Evolutionary conservation across 495 filamentous ascomycete species (phyloP).

Genomic region (Aspergillus haitiensis): DNA sequence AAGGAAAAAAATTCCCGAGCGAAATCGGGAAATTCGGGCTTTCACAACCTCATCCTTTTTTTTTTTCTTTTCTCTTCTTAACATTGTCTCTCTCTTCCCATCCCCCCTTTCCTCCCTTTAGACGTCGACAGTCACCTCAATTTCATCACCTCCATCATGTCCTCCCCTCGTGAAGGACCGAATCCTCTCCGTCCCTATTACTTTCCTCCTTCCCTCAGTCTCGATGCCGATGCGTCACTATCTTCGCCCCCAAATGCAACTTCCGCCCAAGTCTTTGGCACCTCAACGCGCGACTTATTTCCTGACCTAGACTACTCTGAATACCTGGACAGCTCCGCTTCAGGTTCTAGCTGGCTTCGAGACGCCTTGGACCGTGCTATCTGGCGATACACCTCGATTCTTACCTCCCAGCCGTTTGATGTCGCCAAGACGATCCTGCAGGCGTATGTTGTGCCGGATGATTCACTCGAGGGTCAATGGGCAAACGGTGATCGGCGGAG

Average conservation of each 20-base stretch:
- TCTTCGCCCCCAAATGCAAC: conserved; percentile 47
- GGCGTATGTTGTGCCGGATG: conserved; percentile 57
- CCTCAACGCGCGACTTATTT: conserved; percentile 79
- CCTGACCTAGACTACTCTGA: conserved; percentile 87
- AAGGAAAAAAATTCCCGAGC: conserved; percentile 25
- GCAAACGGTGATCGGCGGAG: conserved; percentile 30
- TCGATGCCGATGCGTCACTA: conserved; percentile 34
- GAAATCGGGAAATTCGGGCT: conserved; percentile 29
- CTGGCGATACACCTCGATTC: conserved; percentile 79
- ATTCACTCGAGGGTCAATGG: conserved; percentile 33
- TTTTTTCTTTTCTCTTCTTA: conserved; percentile 9
- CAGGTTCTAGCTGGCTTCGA: conserved; percentile 67
- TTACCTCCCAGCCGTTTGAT: conserved; percentile 94
- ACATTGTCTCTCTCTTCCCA: conserved; percentile 20
- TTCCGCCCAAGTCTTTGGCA: conserved; percentile 55
- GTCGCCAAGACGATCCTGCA: conserved; percentile 93
- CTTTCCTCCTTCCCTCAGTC: conserved; percentile 76
- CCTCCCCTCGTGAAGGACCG: conserved; percentile 57
- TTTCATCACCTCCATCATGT: conserved; percentile 28
- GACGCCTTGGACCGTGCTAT: conserved; percentile 74
- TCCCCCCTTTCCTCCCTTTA: conserved; percentile 13
- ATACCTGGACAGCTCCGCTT: conserved; percentile 77
- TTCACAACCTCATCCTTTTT: conserved; percentile 12
- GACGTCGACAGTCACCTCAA: conserved; percentile 6
- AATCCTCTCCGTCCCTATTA: conserved; percentile 97